A percentile compares a stretch with the other conserved stretches of the same genome.
These are phyloP conservation scores for Fusarium nodosum DNA, from an alignment of 2,329 filamentous ascomycete species.

Conservation along the genomic window DNA sequence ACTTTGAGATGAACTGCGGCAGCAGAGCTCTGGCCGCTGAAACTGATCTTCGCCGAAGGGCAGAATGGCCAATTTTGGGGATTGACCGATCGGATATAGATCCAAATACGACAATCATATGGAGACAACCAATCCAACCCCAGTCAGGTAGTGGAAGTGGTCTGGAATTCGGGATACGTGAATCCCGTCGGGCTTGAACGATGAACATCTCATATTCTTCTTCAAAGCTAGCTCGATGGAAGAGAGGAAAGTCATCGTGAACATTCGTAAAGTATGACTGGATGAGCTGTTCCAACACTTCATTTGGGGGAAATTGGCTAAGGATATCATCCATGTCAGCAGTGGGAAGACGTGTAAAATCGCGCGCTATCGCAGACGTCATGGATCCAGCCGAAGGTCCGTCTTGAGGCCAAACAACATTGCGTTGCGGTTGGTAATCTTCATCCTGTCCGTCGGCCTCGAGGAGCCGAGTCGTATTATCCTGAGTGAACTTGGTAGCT, in stretches of 20 bases:
- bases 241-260: conserved; percentile 55
- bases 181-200: conserved; percentile 29
- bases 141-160: conserved; percentile 46
- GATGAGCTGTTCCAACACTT: conserved; percentile 51
- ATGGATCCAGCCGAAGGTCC: conserved; percentile 48
- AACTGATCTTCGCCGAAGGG: conserved; percentile 42
- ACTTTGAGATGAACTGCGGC: conserved; percentile 41
- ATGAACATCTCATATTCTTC: conserved; percentile 54
- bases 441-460: conserved; percentile 38
- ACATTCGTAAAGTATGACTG: conserved; percentile 55
- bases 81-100: conserved; percentile 50
- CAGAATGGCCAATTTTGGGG: conserved; percentile 48
- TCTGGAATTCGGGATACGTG: conserved; percentile 14
- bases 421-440: conserved; percentile 14
- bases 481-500: conserved; percentile 30
- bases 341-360: conserved; percentile 47
- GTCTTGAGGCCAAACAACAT: conserved; percentile 21
- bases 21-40: conserved; percentile 17
- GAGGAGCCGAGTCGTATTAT: conserved; percentile 37
- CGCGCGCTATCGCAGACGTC: conserved; percentile 48
- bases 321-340: conserved; percentile 51
- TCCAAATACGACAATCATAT: conserved; percentile 56
- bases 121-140: conserved; percentile 55
- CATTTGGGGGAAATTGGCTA: conserved; percentile 46
- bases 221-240: conserved; percentile 54